Evolutionary conservation across 2,329 filamentous ascomycete species (phyloP).

Genomic region (Parascedosporium putredinis): DNA sequence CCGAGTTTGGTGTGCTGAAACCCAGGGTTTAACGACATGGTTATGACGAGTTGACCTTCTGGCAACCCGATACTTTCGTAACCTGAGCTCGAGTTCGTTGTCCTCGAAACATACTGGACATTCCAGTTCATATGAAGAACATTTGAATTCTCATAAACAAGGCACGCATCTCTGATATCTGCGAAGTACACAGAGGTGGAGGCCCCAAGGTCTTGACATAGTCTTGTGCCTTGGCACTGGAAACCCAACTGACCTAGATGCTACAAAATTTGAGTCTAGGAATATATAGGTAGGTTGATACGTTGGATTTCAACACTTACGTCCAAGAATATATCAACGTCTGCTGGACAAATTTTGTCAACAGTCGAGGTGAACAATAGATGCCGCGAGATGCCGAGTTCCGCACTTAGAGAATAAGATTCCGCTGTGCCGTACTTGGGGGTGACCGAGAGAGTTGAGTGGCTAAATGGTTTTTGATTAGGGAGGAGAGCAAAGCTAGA

Average conservation of each 20-base stretch:
- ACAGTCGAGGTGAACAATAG: constrained; percentile 28
- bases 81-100: background rate
- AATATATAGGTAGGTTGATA: background rate
- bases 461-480: background rate
- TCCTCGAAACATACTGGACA: constrained; percentile 1
- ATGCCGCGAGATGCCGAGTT: constrained; percentile 34
- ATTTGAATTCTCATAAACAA: constrained; percentile 19
- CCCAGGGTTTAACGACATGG: background rate
- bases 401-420: constrained; percentile 28
- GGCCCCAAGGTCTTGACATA: constrained; percentile 25
- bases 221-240: constrained; percentile 25
- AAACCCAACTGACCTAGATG: constrained; percentile 23
- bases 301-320: constrained; percentile 23
- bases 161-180: constrained; percentile 50
- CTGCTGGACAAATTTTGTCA: constrained; percentile 19
- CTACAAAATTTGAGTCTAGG: constrained; percentile 18
- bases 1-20: background rate
- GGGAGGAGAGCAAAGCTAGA: background rate
- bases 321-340: constrained; percentile 32
- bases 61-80: background rate
- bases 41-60: constrained; percentile 4
- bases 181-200: constrained; percentile 45
- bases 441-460: background rate
- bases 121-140: background rate
- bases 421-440: background rate